Conservation (phyloP, 768 basidiomycete species). For the Suillus plorans region DNA sequence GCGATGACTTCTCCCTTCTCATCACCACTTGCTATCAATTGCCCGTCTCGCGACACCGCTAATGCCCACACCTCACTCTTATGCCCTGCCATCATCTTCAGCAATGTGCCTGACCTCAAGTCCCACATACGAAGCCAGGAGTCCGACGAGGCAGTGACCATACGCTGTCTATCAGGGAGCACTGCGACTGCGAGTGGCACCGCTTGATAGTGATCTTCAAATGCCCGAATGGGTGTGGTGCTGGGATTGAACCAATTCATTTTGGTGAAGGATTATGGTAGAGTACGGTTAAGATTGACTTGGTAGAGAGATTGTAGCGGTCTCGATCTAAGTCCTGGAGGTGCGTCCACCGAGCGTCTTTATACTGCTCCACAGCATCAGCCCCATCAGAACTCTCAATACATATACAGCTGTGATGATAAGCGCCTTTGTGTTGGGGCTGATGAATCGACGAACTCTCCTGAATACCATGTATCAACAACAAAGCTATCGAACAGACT, state of each 20-base stretch:
- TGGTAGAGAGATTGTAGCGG: neutral
- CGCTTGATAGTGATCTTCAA: neutral
- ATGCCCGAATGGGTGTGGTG: neutral
- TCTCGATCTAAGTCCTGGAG: neutral
- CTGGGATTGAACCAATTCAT: neutral
- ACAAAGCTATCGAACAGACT: neutral
- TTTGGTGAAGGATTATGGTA: neutral
- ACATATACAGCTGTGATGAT: neutral
- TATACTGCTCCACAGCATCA: neutral
- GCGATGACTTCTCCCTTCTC: neutral
- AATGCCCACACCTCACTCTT: neutral
- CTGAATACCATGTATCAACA: neutral
- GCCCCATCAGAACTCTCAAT: neutral
- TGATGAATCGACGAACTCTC: neutral
- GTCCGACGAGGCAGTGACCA: neutral
- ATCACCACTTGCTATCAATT: neutral
- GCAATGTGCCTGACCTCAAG: neutral
- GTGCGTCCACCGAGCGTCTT: neutral
- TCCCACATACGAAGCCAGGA: neutral
- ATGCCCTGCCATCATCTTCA: neutral
- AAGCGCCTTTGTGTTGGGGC: neutral
- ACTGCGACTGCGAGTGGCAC: neutral
- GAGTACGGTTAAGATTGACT: neutral
- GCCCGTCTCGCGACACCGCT: neutral
- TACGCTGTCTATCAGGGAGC: neutral